Evolutionary conservation across 805 yeast genomes (phyloP).

Genomic region (Scheffersomyces amazonensis): DNA sequence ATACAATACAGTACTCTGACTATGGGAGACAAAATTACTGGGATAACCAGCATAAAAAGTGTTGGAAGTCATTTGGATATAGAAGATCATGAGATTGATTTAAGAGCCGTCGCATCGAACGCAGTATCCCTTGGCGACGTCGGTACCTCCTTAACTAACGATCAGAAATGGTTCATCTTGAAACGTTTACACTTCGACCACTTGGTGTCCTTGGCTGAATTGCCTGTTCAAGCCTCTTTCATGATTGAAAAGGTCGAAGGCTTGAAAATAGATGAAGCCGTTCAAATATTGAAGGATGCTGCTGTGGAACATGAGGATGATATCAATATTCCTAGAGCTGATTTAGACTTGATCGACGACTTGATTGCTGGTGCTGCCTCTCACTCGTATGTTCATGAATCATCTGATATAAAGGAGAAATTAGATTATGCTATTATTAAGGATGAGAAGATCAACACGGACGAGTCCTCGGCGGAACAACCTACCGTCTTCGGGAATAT

Average conservation of each 20-base stretch:
- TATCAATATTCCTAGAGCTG: conserved; percentile 29
- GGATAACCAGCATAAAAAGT: conserved; percentile 3
- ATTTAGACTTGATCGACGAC: conserved; percentile 20
- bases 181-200: conserved; percentile 22
- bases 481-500: neutral
- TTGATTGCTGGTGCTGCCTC: conserved; percentile 6
- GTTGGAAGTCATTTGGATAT: conserved; percentile 5
- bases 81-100: conserved; percentile 10
- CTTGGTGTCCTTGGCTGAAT: conserved; percentile 25
- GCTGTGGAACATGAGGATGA: conserved; percentile 28
- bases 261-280: conserved; percentile 17
- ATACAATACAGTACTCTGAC: too few species aligned
- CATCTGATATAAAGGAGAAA: neutral
- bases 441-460: neutral
- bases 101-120: conserved; percentile 17
- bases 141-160: conserved; percentile 18
- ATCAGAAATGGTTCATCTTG: conserved; percentile 26
- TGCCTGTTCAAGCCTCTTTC: conserved; percentile 25
- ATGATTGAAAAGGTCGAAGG: conserved; percentile 29
- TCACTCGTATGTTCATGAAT: neutral
- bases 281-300: conserved; percentile 24
- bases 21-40: too few species aligned
- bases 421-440: neutral
- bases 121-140: conserved; percentile 21
- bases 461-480: neutral